These are phyloP conservation scores for Halenospora varia DNA, from an alignment of 495 filamentous ascomycete species.

Conservation along the genomic window DNA sequence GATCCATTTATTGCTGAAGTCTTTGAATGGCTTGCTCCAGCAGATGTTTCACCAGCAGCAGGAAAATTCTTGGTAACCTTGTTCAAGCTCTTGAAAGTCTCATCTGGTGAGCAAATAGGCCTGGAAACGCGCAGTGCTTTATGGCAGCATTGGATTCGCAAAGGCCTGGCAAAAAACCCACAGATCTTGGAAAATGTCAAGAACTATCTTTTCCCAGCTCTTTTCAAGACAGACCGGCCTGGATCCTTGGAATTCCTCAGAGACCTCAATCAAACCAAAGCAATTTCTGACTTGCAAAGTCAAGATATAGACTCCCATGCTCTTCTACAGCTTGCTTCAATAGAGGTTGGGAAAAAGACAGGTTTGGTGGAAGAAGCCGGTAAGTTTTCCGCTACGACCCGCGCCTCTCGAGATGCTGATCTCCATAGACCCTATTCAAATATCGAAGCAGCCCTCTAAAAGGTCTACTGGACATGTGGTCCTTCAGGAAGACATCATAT, in stretches of 20 bases:
- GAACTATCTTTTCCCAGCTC: slow-evolving; percentile 65
- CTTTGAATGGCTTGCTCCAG: slow-evolving; percentile 57
- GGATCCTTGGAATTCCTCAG: slow-evolving; percentile 56
- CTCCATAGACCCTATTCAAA: slow-evolving; percentile 6
- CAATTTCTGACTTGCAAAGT: slow-evolving; percentile 37
- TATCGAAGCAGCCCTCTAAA: slow-evolving; percentile 11
- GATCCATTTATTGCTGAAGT: slow-evolving; percentile 40
- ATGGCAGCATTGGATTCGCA: slow-evolving; percentile 48
- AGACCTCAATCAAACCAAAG: slow-evolving; percentile 32
- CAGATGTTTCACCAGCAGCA: slow-evolving; percentile 59
- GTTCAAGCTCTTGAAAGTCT: slow-evolving; percentile 43
- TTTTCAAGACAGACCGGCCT: slow-evolving; percentile 57
- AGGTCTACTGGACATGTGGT: slow-evolving; percentile 22
- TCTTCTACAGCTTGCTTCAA: slow-evolving; percentile 55
- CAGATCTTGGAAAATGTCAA: slow-evolving; percentile 62
- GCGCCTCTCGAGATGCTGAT: background rate
- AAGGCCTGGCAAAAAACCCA: slow-evolving; percentile 40
- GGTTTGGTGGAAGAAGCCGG: slow-evolving; percentile 72
- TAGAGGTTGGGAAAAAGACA: slow-evolving; percentile 75
- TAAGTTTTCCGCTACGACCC: slow-evolving; percentile 34
- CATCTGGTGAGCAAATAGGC: slow-evolving; percentile 30
- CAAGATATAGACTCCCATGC: slow-evolving; percentile 46
- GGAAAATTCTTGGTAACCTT: slow-evolving; percentile 61
- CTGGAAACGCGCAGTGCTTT: slow-evolving; percentile 23
- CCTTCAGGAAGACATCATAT: slow-evolving; percentile 39